A percentile compares a stretch with the other conserved stretches of the same genome.
phyloP scores from a whole-genome alignment of 345 rosid genomes.

The Isatis tinctoria region DNA sequence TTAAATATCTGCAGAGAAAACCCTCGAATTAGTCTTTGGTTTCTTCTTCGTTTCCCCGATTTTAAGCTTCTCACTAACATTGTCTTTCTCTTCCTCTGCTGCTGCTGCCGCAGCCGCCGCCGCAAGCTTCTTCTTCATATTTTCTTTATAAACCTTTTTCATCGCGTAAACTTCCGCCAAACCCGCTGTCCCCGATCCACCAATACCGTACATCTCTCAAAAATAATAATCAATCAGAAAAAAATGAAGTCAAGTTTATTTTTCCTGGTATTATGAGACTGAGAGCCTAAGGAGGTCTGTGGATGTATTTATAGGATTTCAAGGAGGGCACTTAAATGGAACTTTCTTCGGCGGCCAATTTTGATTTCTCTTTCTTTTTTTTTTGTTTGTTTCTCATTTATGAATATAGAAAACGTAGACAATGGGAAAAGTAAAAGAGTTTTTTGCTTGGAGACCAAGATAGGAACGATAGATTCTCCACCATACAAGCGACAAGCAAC shows the following conservation, averaged over 20 bases:
- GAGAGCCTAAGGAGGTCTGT: background rate
- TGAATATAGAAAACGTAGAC: background rate
- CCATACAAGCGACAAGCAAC: background rate
- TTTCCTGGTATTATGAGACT: background rate
- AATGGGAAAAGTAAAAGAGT: constrained; percentile 13
- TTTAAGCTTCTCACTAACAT: background rate
- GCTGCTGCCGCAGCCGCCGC: background rate
- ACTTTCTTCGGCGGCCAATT: background rate
- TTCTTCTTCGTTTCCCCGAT: constrained; percentile 3
- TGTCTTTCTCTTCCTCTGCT: constrained; percentile 7
- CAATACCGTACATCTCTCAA: constrained; percentile 18
- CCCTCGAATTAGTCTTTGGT: background rate
- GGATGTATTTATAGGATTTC: constrained; percentile 8
- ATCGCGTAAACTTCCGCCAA: constrained; percentile 46
- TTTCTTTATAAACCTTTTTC: constrained; percentile 33
- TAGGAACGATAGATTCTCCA: background rate
- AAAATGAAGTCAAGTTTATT: too few species aligned
- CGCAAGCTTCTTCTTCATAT: constrained; percentile 31
- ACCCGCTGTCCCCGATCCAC: constrained; percentile 28
- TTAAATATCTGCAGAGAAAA: constrained; percentile 15
- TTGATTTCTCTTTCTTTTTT: constrained; percentile 6
- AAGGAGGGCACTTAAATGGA: background rate
- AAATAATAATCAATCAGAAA: too few species aligned
- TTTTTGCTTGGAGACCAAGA: constrained; percentile 17
- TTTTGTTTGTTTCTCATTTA: background rate